Conservation (phyloP, 139 green algal genomes). For the Choricystis sp. region DNA sequence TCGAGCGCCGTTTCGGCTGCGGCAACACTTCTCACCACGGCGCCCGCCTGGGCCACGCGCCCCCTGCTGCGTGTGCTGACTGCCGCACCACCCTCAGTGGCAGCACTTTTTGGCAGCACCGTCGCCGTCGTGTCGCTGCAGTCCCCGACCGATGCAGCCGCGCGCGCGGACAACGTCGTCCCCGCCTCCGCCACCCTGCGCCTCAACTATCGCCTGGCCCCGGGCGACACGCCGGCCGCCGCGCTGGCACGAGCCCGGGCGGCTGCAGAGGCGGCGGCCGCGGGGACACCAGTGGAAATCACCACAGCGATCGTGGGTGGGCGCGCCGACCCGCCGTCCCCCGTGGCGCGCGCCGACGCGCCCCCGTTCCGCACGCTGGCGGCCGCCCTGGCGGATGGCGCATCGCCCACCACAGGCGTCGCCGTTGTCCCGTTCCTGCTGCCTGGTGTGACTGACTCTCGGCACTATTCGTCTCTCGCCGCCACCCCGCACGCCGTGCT, state of each 20-base stretch:
- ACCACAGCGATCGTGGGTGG: background rate
- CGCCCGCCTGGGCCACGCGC: background rate
- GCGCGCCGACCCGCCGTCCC: too few species aligned
- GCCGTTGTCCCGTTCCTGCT: background rate
- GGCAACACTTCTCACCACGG: background rate
- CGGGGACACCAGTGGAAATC: background rate
- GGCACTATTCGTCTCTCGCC: background rate
- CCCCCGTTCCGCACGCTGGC: background rate
- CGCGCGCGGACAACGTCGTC: background rate
- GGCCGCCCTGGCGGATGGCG: background rate
- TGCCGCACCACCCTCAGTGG: too few species aligned
- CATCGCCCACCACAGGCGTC: background rate
- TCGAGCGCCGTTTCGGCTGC: too few species aligned
- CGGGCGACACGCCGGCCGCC: background rate
- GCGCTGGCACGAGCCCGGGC: background rate
- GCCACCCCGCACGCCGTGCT: background rate
- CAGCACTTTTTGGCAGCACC: background rate
- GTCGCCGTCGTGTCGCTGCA: background rate
- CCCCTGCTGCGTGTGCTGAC: background rate
- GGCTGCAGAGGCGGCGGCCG: background rate
- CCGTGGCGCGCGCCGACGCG: background rate
- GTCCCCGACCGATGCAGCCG: too few species aligned
- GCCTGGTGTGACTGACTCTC: background rate
- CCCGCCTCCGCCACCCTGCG: background rate
- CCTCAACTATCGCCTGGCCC: background rate